A percentile compares a stretch with the other conserved stretches of the same genome.
These are phyloP conservation scores for Ophiostoma piceae DNA, from an alignment of 2,329 filamentous ascomycete species.

Conservation along the genomic window DNA sequence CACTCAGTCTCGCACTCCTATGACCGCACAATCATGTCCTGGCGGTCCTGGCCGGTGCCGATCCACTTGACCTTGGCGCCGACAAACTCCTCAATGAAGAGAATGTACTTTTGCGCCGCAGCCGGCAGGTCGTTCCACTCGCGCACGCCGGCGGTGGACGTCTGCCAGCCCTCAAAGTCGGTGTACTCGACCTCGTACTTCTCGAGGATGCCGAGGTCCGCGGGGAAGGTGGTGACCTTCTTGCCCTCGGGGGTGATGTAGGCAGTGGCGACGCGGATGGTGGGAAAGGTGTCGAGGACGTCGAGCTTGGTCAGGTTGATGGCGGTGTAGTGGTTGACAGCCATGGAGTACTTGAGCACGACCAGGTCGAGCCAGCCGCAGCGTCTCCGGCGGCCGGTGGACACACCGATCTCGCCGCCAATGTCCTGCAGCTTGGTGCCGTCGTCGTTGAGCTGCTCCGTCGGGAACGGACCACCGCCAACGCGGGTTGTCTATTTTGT, in stretches of 20 bases:
- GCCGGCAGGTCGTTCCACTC: conserved; percentile 58
- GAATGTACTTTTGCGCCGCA: conserved; percentile 60
- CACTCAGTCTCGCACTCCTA: neutral
- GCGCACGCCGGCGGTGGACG: conserved; percentile 54
- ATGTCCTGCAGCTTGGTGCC: conserved; percentile 39
- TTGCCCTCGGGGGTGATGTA: conserved; percentile 53
- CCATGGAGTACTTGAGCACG: conserved; percentile 56
- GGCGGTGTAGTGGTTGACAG: conserved; percentile 50
- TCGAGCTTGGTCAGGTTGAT: conserved; percentile 62
- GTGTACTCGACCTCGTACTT: conserved; percentile 61
- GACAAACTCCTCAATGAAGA: conserved; percentile 60
- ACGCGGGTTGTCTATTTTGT: conserved; percentile 48
- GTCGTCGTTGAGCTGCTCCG: conserved; percentile 44
- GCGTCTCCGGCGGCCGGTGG: conserved; percentile 54
- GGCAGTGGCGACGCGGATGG: conserved; percentile 66
- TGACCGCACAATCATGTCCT: conserved; percentile 51
- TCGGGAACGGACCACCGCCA: conserved; percentile 56
- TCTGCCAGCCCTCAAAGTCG: conserved; percentile 65
- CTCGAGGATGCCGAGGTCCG: conserved; percentile 51
- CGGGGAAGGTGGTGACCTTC: conserved; percentile 58
- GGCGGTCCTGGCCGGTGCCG: conserved; percentile 60
- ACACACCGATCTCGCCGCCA: conserved; percentile 32
- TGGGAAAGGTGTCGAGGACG: conserved; percentile 66
- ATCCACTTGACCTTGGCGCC: conserved; percentile 60
- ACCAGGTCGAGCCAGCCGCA: conserved; percentile 59